phyloP scores from a whole-genome alignment of 176 grass and related monocot species.

The Triticum aestivum region DNA sequence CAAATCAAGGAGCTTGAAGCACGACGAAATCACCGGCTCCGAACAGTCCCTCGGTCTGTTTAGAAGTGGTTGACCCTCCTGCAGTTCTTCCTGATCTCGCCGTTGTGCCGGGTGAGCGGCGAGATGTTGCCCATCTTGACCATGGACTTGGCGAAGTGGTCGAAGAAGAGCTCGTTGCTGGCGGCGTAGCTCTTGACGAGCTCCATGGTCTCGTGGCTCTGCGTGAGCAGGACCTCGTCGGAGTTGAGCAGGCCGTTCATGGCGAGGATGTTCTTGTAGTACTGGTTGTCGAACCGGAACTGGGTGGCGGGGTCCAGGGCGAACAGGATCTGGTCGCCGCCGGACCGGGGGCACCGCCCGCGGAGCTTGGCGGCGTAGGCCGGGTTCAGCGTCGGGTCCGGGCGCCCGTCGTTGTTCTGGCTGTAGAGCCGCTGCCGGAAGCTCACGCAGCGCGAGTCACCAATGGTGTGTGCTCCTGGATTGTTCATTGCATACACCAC shows the following conservation, averaged over 20 bases:
- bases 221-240: constrained; percentile 70
- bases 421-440: constrained; percentile 68
- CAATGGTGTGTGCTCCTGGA: constrained; percentile 59
- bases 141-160: constrained; percentile 68
- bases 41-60: not conserved
- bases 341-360: constrained; percentile 49
- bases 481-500: not conserved
- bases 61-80: constrained; percentile 55
- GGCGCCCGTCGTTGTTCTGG: constrained; percentile 58
- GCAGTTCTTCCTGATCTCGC: constrained; percentile 69
- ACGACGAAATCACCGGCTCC: not conserved
- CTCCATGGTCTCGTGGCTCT: constrained; percentile 47
- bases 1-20: not conserved
- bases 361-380: constrained; percentile 54
- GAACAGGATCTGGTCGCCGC: constrained; percentile 75
- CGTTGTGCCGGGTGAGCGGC: constrained; percentile 44
- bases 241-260: constrained; percentile 60
- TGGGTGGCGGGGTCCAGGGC: constrained; percentile 45
- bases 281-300: constrained; percentile 67
- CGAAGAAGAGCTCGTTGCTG: constrained; percentile 47
- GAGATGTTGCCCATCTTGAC: constrained; percentile 76
- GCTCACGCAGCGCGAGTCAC: constrained; percentile 56
- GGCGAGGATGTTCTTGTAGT: constrained; percentile 53
- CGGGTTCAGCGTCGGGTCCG: constrained; percentile 49
- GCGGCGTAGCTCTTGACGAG: constrained; percentile 55